phyloP scores from a whole-genome alignment of 2,329 filamentous ascomycete species.

The Coniella lustricola region DNA sequence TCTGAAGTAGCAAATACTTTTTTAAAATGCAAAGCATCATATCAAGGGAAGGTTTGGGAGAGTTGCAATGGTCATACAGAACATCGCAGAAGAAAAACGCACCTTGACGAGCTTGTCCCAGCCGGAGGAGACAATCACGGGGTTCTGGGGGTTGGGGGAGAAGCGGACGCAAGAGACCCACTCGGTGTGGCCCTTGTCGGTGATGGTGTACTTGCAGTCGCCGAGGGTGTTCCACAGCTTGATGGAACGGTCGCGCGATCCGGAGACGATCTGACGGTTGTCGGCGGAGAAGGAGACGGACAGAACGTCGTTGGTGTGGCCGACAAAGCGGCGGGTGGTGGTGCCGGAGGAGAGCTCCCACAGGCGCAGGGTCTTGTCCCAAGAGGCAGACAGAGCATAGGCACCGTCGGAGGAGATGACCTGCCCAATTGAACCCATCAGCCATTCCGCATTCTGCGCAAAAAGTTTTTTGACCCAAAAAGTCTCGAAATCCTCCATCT shows the following conservation, averaged over 20 bases:
- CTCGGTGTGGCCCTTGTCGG: constrained; percentile 99
- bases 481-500: not conserved
- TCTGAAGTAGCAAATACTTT: constrained; percentile 99
- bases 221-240: constrained; percentile 99
- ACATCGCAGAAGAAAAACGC: constrained; percentile 36
- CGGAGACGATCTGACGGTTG: constrained; percentile 99
- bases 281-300: constrained; percentile 99
- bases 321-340: constrained; percentile 97
- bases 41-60: constrained; percentile 30
- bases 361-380: constrained; percentile 99
- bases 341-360: constrained; percentile 98
- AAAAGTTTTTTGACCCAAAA: not conserved
- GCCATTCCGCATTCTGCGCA: constrained; percentile 21
- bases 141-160: constrained; percentile 99
- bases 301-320: constrained; percentile 98
- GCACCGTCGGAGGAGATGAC: constrained; percentile 99
- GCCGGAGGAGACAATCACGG: constrained; percentile 94
- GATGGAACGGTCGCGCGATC: constrained; percentile 96
- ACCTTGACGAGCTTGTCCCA: constrained; percentile 99
- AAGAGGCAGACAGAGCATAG: constrained; percentile 96
- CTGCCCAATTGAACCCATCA: constrained; percentile 42
- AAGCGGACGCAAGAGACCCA: constrained; percentile 99
- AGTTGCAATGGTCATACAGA: constrained; percentile 18
- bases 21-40: constrained; percentile 83
- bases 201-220: constrained; percentile 99